Conservation (phyloP, 805 yeast genomes). For the Ogataea sp. region DNA sequence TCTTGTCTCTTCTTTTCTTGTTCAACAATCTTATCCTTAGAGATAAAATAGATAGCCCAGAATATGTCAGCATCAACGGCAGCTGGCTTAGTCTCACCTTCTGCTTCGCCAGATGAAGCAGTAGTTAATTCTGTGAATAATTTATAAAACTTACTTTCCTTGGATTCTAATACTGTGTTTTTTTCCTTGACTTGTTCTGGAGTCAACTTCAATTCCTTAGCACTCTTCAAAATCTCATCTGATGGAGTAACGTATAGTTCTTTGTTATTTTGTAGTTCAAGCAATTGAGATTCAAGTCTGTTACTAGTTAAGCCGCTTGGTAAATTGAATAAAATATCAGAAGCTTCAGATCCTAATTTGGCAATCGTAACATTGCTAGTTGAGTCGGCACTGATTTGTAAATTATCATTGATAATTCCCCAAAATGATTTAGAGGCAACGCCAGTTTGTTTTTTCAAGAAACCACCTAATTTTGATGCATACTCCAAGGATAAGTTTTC, state of each 20-base stretch:
- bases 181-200: slow-evolving; percentile 41
- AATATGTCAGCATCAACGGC: slow-evolving; percentile 33
- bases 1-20: slow-evolving; percentile 63
- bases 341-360: too few species aligned
- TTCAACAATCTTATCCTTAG: slow-evolving; percentile 42
- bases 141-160: slow-evolving; percentile 42
- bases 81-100: slow-evolving; percentile 19
- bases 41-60: slow-evolving; percentile 66
- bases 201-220: slow-evolving; percentile 32
- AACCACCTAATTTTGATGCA: slow-evolving; percentile 48
- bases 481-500: slow-evolving; percentile 64
- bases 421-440: slow-evolving; percentile 22
- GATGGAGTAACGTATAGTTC: slow-evolving; percentile 31
- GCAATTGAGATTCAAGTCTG: slow-evolving; percentile 57
- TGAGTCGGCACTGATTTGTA: too few species aligned
- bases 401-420: slow-evolving; percentile 11
- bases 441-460: slow-evolving; percentile 27
- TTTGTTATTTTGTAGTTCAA: slow-evolving; percentile 42
- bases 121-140: slow-evolving; percentile 66
- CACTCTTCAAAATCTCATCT: slow-evolving; percentile 23
- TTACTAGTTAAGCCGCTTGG: slow-evolving; percentile 35
- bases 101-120: not conserved
- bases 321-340: slow-evolving; percentile 36
- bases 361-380: too few species aligned
- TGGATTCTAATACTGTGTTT: slow-evolving; percentile 32